phyloP scores from a whole-genome alignment of 2,329 filamentous ascomycete genomes.

The Zymoseptoria tritici region DNA sequence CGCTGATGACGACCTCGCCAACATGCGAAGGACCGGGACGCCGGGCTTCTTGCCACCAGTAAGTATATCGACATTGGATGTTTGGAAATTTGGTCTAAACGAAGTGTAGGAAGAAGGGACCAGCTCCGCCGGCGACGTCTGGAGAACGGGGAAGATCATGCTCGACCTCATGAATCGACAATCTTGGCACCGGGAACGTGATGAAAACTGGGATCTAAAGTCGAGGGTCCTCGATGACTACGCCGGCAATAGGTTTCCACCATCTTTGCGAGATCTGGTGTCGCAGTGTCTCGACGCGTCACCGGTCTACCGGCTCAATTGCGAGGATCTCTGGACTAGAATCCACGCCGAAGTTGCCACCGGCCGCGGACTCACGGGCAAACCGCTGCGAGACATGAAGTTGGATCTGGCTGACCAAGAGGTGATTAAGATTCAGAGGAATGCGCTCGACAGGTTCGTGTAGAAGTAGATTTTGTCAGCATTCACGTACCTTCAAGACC shows the following conservation, averaged over 20 bases:
- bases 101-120: too few species aligned
- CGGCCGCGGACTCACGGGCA: background rate
- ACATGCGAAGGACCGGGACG: background rate
- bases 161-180: conserved; percentile 3
- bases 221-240: background rate
- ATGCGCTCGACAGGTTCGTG: background rate
- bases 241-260: background rate
- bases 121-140: conserved; percentile 6
- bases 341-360: background rate
- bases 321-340: background rate
- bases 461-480: background rate
- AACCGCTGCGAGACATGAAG: background rate
- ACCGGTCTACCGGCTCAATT: background rate
- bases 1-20: background rate
- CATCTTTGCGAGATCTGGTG: background rate
- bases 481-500: background rate
- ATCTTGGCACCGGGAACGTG: background rate
- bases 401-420: background rate
- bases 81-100: background rate
- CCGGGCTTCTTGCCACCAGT: background rate
- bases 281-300: background rate
- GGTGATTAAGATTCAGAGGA: background rate
- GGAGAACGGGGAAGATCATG: conserved; percentile 1
- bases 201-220: background rate
- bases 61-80: background rate